phyloP scores from a whole-genome alignment of 352 stramenopile genomes.

The Phytophthora aleatoria region DNA sequence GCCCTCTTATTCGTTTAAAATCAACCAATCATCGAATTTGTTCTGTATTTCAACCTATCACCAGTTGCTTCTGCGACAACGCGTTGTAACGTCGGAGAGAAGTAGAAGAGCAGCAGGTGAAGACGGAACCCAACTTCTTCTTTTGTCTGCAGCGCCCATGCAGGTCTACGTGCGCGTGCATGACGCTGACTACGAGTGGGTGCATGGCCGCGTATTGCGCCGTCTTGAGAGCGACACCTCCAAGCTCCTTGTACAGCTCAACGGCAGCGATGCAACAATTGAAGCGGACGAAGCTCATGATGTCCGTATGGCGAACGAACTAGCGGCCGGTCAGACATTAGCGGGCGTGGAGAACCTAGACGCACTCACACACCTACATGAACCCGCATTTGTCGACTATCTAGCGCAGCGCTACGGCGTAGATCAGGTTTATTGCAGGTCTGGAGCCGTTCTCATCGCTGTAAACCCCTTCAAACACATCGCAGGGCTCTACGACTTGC shows the following conservation, averaged over 20 bases:
- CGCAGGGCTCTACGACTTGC: conserved; percentile 64
- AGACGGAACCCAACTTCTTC: conserved; percentile 12
- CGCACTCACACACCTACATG: conserved; percentile 76
- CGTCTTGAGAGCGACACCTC: conserved; percentile 35
- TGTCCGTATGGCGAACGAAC: conserved; percentile 60
- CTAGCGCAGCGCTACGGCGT: conserved; percentile 72
- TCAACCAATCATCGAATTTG: conserved; percentile 1
- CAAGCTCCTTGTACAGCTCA: conserved; percentile 48
- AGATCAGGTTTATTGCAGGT: conserved; percentile 81
- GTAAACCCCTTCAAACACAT: conserved; percentile 86
- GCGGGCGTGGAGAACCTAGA: conserved; percentile 74
- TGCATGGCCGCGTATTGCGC: conserved; percentile 43
- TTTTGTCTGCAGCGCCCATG: conserved; percentile 30
- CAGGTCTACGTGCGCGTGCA: conserved; percentile 66
- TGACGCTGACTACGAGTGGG: conserved; percentile 53
- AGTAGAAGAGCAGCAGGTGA: conserved; percentile 21
- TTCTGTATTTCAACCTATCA: conserved; percentile 13
- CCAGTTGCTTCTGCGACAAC: conserved; percentile 27
- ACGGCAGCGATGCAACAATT: conserved; percentile 43
- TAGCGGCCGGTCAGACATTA: conserved; percentile 39
- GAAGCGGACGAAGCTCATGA: conserved; percentile 51
- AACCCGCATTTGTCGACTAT: conserved; percentile 82
- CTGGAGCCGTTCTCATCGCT: conserved; percentile 72
- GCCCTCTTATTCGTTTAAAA: conserved; percentile 16
- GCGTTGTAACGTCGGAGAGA: conserved; percentile 22